These are phyloP conservation scores for Paraphoma chrysanthemicola DNA, from an alignment of 2,329 filamentous ascomycete genomes.

Conservation along the genomic window DNA sequence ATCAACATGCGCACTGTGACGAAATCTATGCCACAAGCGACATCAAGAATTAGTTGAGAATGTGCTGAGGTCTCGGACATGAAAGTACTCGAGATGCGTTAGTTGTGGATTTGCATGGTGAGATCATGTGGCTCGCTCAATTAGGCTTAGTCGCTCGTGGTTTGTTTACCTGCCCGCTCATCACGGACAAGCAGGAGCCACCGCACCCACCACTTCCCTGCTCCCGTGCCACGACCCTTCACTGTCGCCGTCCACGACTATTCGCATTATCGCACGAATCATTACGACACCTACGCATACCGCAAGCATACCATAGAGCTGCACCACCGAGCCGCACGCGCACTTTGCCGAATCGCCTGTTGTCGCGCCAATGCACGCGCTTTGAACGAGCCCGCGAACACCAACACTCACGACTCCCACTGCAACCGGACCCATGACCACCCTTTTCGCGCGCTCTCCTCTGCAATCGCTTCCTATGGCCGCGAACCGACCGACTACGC, in stretches of 20 bases:
- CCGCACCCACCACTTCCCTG: conserved; percentile 34
- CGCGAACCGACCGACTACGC: conserved; percentile 51
- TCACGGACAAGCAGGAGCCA: conserved; percentile 16
- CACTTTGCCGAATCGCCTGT: conserved; percentile 4
- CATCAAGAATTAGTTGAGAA: no score
- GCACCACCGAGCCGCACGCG: conserved; percentile 1
- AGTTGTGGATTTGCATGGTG: background rate
- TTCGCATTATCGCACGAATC: conserved; percentile 44
- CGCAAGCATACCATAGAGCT: conserved; percentile 8
- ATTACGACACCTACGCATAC: conserved; percentile 28
- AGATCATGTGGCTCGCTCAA: conserved; percentile 6
- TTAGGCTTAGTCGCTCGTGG: conserved; percentile 2
- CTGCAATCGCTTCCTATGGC: conserved; percentile 58
- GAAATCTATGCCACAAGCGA: background rate
- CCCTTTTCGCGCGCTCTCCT: conserved; percentile 48
- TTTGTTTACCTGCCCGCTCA: conserved; percentile 26
- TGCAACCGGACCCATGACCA: conserved; percentile 46
- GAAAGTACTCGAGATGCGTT: background rate
- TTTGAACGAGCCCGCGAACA: conserved; percentile 33
- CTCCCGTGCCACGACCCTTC: conserved; percentile 32
- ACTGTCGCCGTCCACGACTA: conserved; percentile 32
- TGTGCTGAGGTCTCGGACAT: background rate
- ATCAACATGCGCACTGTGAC: background rate
- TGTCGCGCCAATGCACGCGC: conserved; percentile 46
- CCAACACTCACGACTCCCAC: conserved; percentile 26